phyloP scores from a whole-genome alignment of 2,329 filamentous ascomycete genomes.

The Cladorrhinum sp. region DNA sequence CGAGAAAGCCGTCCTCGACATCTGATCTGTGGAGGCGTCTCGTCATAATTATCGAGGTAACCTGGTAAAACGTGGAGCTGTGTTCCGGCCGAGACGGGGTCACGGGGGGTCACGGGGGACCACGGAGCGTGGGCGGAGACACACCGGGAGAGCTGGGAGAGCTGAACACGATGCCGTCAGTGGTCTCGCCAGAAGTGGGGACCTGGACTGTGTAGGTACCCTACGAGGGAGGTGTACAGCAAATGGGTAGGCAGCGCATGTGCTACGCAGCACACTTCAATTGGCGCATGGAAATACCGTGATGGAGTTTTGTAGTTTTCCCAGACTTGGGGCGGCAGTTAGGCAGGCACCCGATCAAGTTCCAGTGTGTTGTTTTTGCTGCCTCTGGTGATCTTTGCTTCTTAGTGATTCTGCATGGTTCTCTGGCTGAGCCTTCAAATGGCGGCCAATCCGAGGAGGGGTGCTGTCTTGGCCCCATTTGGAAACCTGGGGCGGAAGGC shows the following conservation, averaged over 20 bases:
- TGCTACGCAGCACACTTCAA: neutral
- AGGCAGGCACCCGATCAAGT: neutral
- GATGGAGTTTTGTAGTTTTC: neutral
- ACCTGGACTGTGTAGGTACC: neutral
- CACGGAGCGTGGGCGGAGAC: neutral
- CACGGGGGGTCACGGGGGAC: neutral
- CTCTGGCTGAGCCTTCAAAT: conserved; percentile 14
- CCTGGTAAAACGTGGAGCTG: neutral
- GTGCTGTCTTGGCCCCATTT: conserved; percentile 21
- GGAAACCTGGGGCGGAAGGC: conserved; percentile 3
- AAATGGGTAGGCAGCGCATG: neutral
- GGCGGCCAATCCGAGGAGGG: conserved; percentile 20
- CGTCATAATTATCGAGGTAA: neutral
- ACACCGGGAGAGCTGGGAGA: neutral
- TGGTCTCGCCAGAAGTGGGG: neutral
- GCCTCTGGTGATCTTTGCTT: conserved; percentile 5
- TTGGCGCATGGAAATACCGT: neutral
- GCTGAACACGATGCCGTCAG: neutral
- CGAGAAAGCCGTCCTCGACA: neutral
- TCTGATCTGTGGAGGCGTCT: neutral
- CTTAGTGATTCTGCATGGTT: conserved; percentile 29
- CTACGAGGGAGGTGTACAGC: neutral
- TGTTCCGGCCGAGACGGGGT: neutral
- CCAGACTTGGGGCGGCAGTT: neutral
- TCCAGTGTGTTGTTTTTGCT: neutral